phyloP scores from a whole-genome alignment of 164 flowering plant genomes.

The Annona squamosa region DNA sequence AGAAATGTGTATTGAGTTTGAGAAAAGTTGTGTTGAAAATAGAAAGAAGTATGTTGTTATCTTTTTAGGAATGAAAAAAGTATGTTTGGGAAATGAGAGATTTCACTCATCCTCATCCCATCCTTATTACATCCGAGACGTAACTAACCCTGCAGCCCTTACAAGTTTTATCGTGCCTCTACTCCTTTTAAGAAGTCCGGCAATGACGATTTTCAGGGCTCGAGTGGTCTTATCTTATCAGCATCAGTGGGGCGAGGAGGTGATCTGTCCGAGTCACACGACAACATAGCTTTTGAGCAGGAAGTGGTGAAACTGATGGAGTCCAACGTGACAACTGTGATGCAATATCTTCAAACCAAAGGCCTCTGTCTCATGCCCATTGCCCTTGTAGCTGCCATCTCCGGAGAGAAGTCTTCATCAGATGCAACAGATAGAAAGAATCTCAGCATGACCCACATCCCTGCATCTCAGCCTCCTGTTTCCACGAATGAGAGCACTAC shows the following conservation, averaged over 20 bases:
- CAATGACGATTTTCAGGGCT: conserved; percentile 18
- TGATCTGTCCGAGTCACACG: conserved; percentile 17
- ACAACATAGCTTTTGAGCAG: conserved; percentile 27
- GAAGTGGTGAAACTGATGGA: conserved; percentile 37
- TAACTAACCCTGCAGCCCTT: too few species aligned
- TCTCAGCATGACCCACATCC: conserved; percentile 3
- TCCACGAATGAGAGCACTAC: conserved; percentile 7
- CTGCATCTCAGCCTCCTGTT: conserved; percentile 5
- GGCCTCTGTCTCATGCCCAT: conserved; percentile 40
- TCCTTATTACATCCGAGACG: too few species aligned
- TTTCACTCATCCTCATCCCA: too few species aligned
- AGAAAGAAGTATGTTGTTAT: too few species aligned
- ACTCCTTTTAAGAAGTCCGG: too few species aligned
- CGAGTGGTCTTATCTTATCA: conserved; percentile 18
- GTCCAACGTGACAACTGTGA: conserved; percentile 27
- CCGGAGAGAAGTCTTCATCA: conserved; percentile 12
- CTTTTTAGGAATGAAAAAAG: too few species aligned
- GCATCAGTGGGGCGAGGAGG: conserved; percentile 18
- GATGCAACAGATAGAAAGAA: conserved; percentile 14
- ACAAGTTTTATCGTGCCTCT: too few species aligned
- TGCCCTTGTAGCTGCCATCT: conserved; percentile 32
- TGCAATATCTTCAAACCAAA: conserved; percentile 35
- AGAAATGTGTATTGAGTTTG: too few species aligned
- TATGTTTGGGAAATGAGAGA: too few species aligned
- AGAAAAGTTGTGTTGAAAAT: too few species aligned